Evolutionary conservation across 345 rosid genomes (phyloP).

Genomic region (Conringia planisiliqua): DNA sequence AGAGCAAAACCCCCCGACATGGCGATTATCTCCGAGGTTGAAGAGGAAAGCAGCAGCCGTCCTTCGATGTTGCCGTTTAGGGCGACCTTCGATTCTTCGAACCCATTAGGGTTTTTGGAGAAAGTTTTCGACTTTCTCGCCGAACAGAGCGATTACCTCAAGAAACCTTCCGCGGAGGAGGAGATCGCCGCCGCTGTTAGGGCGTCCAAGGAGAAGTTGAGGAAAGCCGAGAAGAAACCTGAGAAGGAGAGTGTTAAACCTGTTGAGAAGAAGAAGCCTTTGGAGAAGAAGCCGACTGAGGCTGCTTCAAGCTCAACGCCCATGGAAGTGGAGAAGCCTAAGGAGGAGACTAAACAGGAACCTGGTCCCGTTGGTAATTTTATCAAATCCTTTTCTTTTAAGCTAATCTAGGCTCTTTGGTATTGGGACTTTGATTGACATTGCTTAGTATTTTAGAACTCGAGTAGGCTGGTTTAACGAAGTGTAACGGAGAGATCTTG

Average conservation of each 20-base stretch:
- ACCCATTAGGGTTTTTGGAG: slow-evolving; percentile 68
- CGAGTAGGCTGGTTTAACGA: not conserved
- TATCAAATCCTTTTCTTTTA: not conserved
- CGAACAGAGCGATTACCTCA: slow-evolving; percentile 63
- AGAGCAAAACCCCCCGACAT: slow-evolving; percentile 31
- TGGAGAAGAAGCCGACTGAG: slow-evolving; percentile 25
- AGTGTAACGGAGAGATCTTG: not conserved
- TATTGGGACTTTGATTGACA: slow-evolving; percentile 4
- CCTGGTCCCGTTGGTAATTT: slow-evolving; percentile 39
- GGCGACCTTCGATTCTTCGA: slow-evolving; percentile 56
- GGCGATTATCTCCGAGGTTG: slow-evolving; percentile 83
- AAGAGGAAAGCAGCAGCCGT: slow-evolving; percentile 55
- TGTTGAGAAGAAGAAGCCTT: slow-evolving; percentile 31
- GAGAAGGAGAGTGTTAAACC: slow-evolving; percentile 31
- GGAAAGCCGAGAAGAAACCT: slow-evolving; percentile 33
- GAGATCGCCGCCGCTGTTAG: slow-evolving; percentile 55
- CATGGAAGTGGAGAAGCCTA: slow-evolving; percentile 36
- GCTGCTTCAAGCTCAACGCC: slow-evolving; percentile 25
- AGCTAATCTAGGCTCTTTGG: not conserved
- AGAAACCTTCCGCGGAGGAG: slow-evolving; percentile 53
- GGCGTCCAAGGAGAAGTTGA: slow-evolving; percentile 52
- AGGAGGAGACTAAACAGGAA: slow-evolving; percentile 38
- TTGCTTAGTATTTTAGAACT: not conserved
- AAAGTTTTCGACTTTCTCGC: slow-evolving; percentile 65
- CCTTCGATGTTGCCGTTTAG: slow-evolving; percentile 38